These are phyloP conservation scores for Perilla frutescens DNA, from an alignment of 257 asterid species.

Conservation along the genomic window DNA sequence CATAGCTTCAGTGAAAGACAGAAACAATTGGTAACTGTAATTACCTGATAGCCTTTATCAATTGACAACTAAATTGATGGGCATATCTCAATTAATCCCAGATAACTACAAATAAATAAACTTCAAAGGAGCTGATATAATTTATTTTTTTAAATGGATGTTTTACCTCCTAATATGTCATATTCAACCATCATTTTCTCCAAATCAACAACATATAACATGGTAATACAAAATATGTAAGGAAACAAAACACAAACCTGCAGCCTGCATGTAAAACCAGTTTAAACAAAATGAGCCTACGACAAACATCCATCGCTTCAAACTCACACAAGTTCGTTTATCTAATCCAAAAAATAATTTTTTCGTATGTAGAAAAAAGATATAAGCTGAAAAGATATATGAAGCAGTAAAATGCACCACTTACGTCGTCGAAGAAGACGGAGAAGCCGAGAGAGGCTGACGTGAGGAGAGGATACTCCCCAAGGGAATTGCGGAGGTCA, in stretches of 20 bases:
- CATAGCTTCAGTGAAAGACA: constrained; percentile 1
- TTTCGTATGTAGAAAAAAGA: background rate
- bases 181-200: background rate
- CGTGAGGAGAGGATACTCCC: constrained; percentile 42
- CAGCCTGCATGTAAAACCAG: background rate
- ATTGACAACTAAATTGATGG: background rate
- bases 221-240: background rate
- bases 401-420: background rate
- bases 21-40: background rate
- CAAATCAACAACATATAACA: background rate
- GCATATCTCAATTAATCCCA: background rate
- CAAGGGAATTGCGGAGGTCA: constrained; percentile 64
- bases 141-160: background rate
- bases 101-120: constrained; percentile 7
- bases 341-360: background rate
- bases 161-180: background rate
- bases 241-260: no score
- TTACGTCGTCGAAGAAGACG: constrained; percentile 82
- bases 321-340: constrained; percentile 8
- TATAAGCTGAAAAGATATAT: background rate
- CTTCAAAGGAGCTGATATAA: background rate
- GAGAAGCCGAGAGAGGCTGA: constrained; percentile 66
- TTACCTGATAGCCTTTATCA: background rate
- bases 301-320: constrained; percentile 8
- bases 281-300: constrained; percentile 5